Evolutionary conservation across 495 filamentous ascomycete genomes (phyloP).

Genomic region (Barbatosphaeria neglecta): DNA sequence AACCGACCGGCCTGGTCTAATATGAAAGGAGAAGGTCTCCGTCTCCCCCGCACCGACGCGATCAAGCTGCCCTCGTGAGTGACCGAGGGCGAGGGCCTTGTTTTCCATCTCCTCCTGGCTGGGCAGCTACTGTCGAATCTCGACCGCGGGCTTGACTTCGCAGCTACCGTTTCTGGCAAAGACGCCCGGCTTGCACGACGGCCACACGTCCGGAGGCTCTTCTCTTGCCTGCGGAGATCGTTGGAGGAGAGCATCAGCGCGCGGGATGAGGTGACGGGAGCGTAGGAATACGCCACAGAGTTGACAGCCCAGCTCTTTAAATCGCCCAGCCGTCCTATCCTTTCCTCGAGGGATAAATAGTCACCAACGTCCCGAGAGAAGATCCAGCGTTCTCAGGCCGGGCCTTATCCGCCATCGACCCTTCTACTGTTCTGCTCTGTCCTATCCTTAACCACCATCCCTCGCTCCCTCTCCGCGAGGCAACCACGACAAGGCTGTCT

Average conservation of each 20-base stretch:
- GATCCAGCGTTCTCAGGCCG: not conserved
- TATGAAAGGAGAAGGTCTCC: constrained; percentile 1
- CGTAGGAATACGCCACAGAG: not conserved
- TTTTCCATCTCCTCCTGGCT: not conserved
- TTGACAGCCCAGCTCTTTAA: too few species aligned
- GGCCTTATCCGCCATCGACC: not conserved
- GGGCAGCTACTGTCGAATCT: not conserved
- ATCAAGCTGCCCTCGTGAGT: not conserved
- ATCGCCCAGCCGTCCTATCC: too few species aligned
- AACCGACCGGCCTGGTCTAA: not conserved
- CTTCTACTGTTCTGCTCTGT: not conserved
- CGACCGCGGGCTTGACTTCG: not conserved
- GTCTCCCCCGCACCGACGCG: too few species aligned
- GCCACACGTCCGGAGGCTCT: too few species aligned
- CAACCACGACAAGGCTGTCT: not conserved
- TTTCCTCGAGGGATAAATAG: not conserved
- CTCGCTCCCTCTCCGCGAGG: not conserved
- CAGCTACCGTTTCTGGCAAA: not conserved
- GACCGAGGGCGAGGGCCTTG: not conserved
- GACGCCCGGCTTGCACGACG: not conserved
- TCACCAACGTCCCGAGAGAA: not conserved
- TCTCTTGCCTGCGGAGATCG: too few species aligned
- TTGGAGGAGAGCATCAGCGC: too few species aligned
- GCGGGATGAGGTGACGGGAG: too few species aligned
- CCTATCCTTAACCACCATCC: too few species aligned